Percentiles rank a stretch among this genome's conserved stretches.
Conservation (phyloP, 2,329 filamentous ascomycete species). For the Alternaria sp. region DNA sequence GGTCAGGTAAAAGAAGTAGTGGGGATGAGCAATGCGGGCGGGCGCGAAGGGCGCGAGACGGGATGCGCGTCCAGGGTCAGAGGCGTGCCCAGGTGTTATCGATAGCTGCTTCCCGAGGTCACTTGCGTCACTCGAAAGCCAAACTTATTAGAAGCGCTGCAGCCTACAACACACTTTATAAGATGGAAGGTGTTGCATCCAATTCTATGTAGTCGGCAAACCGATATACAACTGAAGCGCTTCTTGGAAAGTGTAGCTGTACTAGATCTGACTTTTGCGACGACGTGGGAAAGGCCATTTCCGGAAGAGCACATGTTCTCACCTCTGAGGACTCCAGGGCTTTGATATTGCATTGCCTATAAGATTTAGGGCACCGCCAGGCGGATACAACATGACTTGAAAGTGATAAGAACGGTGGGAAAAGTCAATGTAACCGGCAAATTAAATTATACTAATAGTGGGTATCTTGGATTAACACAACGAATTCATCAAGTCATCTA, state of each 20-base stretch:
- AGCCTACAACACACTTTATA: background rate
- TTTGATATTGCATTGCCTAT: background rate
- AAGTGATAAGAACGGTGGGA: rapidly evolving
- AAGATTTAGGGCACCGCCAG: background rate
- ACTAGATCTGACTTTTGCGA: background rate
- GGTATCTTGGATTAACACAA: conserved; percentile 5
- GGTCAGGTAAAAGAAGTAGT: background rate
- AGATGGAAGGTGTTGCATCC: background rate
- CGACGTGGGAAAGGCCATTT: background rate
- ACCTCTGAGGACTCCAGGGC: background rate
- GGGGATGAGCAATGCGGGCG: conserved; percentile 6
- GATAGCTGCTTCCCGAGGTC: background rate
- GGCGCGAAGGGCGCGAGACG: conserved; percentile 8
- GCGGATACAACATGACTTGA: background rate
- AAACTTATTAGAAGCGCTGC: background rate
- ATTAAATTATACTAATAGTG: background rate
- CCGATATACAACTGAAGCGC: background rate
- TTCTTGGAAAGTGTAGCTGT: background rate
- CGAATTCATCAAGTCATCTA: background rate
- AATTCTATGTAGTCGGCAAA: background rate
- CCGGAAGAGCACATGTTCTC: background rate
- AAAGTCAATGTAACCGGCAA: background rate
- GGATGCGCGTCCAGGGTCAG: conserved; percentile 11
- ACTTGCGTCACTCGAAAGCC: conserved; percentile 2
- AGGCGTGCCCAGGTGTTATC: conserved; percentile 12